These are phyloP conservation scores for Cicer pinnatifidum DNA, from an alignment of 306 rosid genomes.

Conservation along the genomic window DNA sequence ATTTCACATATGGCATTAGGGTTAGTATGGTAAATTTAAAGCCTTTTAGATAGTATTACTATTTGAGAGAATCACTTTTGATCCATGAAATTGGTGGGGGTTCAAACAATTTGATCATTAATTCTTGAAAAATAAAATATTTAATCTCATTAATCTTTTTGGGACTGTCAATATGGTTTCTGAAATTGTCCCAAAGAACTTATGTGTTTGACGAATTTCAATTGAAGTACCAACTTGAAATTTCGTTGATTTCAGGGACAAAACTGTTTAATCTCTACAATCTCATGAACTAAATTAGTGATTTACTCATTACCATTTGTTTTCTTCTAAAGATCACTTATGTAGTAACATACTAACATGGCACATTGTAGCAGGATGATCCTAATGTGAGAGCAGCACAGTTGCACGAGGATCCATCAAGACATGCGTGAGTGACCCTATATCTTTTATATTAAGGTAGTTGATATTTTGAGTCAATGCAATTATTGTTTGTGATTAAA, in stretches of 20 bases:
- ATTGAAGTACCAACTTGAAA: neutral
- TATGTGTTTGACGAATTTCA: neutral
- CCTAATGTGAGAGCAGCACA: constrained; percentile 85
- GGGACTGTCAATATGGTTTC: neutral
- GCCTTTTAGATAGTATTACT: neutral
- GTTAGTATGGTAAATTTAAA: constrained; percentile 59
- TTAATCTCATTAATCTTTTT: neutral
- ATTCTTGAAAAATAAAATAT: neutral
- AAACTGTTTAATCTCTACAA: neutral
- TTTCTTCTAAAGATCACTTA: constrained; percentile 27
- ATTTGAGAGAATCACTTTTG: neutral
- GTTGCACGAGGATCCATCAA: constrained; percentile 91
- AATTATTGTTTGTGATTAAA: constrained; percentile 19
- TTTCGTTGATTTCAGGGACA: neutral
- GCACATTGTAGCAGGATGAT: constrained; percentile 73
- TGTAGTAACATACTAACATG: constrained; percentile 28
- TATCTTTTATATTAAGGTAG: constrained; percentile 44
- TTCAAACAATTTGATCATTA: neutral
- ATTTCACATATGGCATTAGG: constrained; percentile 83
- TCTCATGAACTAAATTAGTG: neutral
- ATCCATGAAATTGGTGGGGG: neutral
- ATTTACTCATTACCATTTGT: neutral
- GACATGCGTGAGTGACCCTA: constrained; percentile 67
- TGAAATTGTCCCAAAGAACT: neutral
- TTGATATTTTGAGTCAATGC: constrained; percentile 30